Evolutionary conservation across 371 early-diverging fungal species (phyloP).

Genomic region (Actinomucor elegans): DNA sequence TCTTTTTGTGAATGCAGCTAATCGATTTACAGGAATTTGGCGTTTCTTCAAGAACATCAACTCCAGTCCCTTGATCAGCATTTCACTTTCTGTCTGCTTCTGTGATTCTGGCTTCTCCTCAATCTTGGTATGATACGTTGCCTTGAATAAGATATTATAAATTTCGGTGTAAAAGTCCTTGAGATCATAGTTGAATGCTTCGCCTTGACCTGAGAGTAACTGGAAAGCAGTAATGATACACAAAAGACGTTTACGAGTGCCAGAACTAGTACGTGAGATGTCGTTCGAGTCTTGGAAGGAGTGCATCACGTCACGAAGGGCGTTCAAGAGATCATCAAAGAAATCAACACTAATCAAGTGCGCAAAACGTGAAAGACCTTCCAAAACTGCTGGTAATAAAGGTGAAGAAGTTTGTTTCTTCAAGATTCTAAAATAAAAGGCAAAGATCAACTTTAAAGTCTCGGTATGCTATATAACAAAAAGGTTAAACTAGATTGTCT

Average conservation of each 20-base stretch:
- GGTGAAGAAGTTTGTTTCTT: slow-evolving; percentile 79
- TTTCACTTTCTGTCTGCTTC: slow-evolving; percentile 70
- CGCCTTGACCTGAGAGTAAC: slow-evolving; percentile 85
- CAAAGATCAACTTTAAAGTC: slow-evolving; percentile 88
- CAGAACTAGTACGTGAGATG: slow-evolving; percentile 35
- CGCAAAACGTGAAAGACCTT: slow-evolving; percentile 89
- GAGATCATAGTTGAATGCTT: slow-evolving; percentile 85
- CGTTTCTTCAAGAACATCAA: slow-evolving; percentile 79
- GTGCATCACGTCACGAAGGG: slow-evolving; percentile 79
- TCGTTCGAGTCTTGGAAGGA: slow-evolving; percentile 35
- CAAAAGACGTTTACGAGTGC: slow-evolving; percentile 71
- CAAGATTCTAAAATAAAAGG: slow-evolving; percentile 91
- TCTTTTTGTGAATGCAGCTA: slow-evolving; percentile 73
- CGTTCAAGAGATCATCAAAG: slow-evolving; percentile 84
- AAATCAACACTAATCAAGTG: slow-evolving; percentile 94
- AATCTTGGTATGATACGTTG: slow-evolving; percentile 66
- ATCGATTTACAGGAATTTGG: slow-evolving; percentile 70
- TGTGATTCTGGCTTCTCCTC: slow-evolving; percentile 49
- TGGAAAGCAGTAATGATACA: slow-evolving; percentile 88
- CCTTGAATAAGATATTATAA: slow-evolving; percentile 72
- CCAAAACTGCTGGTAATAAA: slow-evolving; percentile 83
- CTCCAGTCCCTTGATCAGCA: slow-evolving; percentile 78
- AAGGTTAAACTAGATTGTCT: too few species aligned
- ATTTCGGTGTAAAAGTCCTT: slow-evolving; percentile 82
- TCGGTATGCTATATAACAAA: slow-evolving; percentile 72